Evolutionary conservation across 176 grass and related monocot species (phyloP).

Genomic region (Luzula sylvatica): DNA sequence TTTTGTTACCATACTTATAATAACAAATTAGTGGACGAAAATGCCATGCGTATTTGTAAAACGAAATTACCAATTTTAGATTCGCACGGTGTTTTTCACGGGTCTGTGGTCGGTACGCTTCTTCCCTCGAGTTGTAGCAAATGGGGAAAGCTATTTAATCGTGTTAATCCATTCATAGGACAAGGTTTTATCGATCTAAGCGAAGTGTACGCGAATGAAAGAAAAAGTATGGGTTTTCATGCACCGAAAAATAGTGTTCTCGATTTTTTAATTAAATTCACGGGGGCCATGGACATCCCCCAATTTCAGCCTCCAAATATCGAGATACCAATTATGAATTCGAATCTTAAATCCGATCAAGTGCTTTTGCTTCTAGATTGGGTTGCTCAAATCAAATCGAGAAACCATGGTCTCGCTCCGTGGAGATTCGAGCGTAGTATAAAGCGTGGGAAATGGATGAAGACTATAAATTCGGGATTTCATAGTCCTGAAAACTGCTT

Average conservation of each 20-base stretch:
- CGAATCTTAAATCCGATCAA: slow-evolving; percentile 15
- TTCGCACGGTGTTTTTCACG: slow-evolving; percentile 8
- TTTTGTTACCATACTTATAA: slow-evolving; percentile 22
- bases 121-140: slow-evolving; percentile 25
- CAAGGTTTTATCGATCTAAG: slow-evolving; percentile 25
- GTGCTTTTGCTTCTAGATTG: slow-evolving; percentile 32
- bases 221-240: slow-evolving; percentile 1
- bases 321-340: slow-evolving; percentile 7
- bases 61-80: slow-evolving; percentile 16
- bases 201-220: slow-evolving; percentile 15
- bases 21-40: slow-evolving; percentile 17
- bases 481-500: slow-evolving; percentile 23
- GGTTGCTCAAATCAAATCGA: slow-evolving; percentile 4
- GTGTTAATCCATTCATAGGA: slow-evolving; percentile 24
- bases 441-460: slow-evolving; percentile 30
- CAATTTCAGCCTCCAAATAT: slow-evolving; percentile 25
- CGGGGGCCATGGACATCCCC: slow-evolving; percentile 14
- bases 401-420: neutral
- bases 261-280: slow-evolving; percentile 18
- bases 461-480: slow-evolving; percentile 20
- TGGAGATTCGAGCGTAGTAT: slow-evolving; percentile 20
- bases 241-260: slow-evolving; percentile 10
- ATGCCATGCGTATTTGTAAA: slow-evolving; percentile 9
- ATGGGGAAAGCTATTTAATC: slow-evolving; percentile 24
- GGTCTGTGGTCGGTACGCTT: slow-evolving; percentile 3